Evolutionary conservation across 768 basidiomycete species (phyloP).

Genomic region (Jaapia argillacea): DNA sequence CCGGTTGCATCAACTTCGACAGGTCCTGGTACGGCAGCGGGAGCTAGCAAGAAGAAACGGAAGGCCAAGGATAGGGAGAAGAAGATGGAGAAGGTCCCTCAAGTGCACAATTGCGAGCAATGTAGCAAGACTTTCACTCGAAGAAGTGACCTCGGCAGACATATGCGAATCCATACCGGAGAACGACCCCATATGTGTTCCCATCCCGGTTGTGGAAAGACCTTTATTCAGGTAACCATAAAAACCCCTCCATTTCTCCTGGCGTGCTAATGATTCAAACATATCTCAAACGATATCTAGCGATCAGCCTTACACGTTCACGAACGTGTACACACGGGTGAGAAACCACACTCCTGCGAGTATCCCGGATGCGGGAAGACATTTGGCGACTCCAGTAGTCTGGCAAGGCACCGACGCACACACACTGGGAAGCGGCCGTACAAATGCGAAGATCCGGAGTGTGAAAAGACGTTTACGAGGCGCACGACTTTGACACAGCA

Average conservation of each 20-base stretch:
- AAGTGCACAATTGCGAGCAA: slow-evolving; percentile 63
- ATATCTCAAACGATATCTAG: slow-evolving; percentile 26
- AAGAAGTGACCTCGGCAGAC: slow-evolving; percentile 74
- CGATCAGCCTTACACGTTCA: slow-evolving; percentile 88
- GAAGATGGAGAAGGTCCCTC: slow-evolving; percentile 26
- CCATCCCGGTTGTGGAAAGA: slow-evolving; percentile 71
- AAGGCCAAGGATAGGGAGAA: slow-evolving; percentile 13
- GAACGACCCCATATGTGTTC: slow-evolving; percentile 78
- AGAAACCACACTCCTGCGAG: slow-evolving; percentile 87
- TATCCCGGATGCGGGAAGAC: slow-evolving; percentile 82
- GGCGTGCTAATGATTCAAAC: neutral
- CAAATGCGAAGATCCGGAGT: slow-evolving; percentile 74
- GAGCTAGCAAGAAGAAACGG: neutral
- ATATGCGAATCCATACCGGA: slow-evolving; percentile 86
- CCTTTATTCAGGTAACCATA: slow-evolving; percentile 72
- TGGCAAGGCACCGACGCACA: slow-evolving; percentile 85
- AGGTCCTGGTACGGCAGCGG: neutral
- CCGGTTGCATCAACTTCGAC: neutral
- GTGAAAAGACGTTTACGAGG: slow-evolving; percentile 83
- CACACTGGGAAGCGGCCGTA: slow-evolving; percentile 83
- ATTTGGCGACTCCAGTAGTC: slow-evolving; percentile 86
- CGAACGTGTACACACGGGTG: slow-evolving; percentile 82
- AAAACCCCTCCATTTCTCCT: no score
- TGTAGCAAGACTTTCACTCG: slow-evolving; percentile 79
- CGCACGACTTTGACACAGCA: slow-evolving; percentile 79